Evolutionary conservation across 148 eudicot species (phyloP).

Genomic region (Suaeda aralocaspica): DNA sequence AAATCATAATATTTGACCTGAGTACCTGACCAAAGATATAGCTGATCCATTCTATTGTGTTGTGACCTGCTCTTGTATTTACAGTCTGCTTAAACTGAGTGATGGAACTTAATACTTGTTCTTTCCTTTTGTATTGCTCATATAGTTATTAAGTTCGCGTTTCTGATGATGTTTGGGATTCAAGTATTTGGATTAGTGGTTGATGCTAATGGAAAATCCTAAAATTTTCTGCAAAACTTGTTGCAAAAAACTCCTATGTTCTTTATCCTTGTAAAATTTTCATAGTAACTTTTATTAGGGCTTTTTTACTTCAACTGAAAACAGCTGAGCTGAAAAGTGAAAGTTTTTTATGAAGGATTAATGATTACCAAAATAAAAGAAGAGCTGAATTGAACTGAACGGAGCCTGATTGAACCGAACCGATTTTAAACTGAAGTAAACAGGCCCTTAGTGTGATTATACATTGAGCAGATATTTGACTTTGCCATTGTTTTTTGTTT

Average conservation of each 20-base stretch:
- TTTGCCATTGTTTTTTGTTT: constrained; percentile 8
- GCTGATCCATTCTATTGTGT: not conserved
- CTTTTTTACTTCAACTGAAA: no score
- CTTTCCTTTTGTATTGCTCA: not conserved
- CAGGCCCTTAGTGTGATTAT: not conserved
- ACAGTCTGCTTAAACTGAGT: not conserved
- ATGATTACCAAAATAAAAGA: no score
- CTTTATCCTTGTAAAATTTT: not conserved
- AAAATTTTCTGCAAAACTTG: not conserved
- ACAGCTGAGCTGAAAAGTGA: no score
- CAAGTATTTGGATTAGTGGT: not conserved
- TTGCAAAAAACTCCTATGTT: not conserved
- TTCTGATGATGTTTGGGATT: not conserved
- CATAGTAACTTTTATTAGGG: no score
- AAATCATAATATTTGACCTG: not conserved
- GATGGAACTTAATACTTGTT: not conserved
- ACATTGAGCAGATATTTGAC: not conserved
- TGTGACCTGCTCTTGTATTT: not conserved
- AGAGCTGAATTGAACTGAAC: no score
- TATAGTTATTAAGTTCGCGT: not conserved
- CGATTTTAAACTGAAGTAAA: no score
- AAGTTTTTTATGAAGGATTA: no score
- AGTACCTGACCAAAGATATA: no score
- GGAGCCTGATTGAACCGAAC: no score
- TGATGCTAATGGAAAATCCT: not conserved